A percentile compares a stretch with the other conserved stretches of the same genome.
Conservation (phyloP, 352 stramenopile genomes). For the Globisporangium paddicum region DNA sequence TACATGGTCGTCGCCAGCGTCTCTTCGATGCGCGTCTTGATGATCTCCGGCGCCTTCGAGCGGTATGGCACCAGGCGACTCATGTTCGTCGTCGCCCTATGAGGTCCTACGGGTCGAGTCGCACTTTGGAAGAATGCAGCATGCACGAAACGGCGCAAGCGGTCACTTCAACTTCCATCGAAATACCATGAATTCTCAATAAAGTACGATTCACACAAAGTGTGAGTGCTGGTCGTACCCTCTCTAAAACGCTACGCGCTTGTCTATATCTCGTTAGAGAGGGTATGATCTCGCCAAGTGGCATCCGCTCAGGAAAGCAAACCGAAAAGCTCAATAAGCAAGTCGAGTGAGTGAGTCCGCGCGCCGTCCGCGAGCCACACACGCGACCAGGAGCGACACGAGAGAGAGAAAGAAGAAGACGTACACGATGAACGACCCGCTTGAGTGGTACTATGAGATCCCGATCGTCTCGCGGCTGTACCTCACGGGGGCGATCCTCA, state of each 20-base stretch:
- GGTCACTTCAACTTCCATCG: conserved; percentile 27
- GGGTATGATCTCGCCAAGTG: no score
- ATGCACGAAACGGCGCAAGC: no score
- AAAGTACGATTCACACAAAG: background rate
- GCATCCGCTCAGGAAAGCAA: conserved; percentile 11
- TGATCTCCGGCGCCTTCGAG: conserved; percentile 37
- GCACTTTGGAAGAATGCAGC: background rate
- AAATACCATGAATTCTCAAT: background rate
- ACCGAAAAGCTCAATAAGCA: background rate
- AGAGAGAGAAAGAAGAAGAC: conserved; percentile 8
- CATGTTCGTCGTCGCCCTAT: conserved; percentile 14
- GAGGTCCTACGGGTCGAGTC: no score
- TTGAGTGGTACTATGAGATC: conserved; percentile 98
- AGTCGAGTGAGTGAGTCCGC: background rate
- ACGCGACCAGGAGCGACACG: background rate
- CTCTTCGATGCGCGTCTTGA: conserved; percentile 59
- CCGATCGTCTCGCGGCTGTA: conserved; percentile 97
- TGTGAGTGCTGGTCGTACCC: no score
- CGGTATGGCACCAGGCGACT: conserved; percentile 63
- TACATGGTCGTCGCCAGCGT: conserved; percentile 72
- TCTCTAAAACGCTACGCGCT: background rate
- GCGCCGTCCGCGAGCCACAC: background rate
- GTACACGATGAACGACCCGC: conserved; percentile 74
- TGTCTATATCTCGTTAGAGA: no score
- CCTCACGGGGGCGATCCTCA: conserved; percentile 97